Evolutionary conservation across 345 rosid genomes (phyloP).

Genomic region (Hypericum perforatum): DNA sequence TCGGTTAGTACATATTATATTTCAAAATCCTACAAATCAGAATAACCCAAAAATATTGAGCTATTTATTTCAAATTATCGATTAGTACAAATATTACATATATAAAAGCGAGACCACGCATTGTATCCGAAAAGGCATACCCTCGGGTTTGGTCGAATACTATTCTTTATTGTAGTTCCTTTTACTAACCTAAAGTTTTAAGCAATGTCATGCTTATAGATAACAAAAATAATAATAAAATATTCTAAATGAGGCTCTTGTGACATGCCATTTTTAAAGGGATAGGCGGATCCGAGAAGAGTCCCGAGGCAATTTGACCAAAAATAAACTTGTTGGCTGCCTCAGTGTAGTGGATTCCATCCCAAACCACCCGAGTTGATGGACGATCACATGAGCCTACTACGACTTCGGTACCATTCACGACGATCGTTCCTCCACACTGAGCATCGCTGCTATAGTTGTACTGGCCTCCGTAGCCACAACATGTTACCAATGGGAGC

Average conservation of each 20-base stretch:
- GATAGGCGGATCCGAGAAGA: constrained; percentile 11
- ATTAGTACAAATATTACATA: no score
- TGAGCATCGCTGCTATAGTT: constrained; percentile 10
- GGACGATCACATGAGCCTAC: constrained; percentile 11
- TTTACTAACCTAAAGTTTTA: no score
- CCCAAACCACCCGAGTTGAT: constrained; percentile 4
- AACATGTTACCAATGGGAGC: constrained; percentile 21
- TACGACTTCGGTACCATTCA: constrained; percentile 1
- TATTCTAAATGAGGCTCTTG: background rate
- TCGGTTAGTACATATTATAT: no score
- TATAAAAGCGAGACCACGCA: no score
- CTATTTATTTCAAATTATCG: no score
- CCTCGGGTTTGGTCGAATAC: no score
- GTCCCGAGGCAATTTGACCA: constrained; percentile 7
- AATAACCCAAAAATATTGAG: no score
- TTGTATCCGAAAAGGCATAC: no score
- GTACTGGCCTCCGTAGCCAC: constrained; percentile 29
- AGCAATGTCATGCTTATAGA: no score
- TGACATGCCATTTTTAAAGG: constrained; percentile 15
- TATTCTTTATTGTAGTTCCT: no score
- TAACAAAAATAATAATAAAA: no score
- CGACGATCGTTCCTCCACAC: constrained; percentile 7
- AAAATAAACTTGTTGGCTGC: constrained; percentile 14
- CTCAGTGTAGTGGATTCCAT: constrained; percentile 14
- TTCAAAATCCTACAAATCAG: no score